Base-by-base conservation (phyloP, 371 early-diverging fungal species). In the Sporodiniella umbellata region DNA sequence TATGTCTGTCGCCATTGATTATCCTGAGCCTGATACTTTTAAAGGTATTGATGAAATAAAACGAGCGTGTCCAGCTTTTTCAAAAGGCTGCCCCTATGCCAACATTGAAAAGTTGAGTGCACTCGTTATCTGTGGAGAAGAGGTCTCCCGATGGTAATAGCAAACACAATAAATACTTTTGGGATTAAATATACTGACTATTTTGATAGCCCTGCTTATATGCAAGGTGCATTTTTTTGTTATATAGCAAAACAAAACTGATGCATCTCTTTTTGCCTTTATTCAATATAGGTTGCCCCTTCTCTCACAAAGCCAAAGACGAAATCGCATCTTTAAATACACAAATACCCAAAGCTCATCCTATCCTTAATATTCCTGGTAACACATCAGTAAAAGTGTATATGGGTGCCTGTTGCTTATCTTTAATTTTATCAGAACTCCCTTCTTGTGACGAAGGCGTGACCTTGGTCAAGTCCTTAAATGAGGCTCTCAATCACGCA, bases 51-150 rank as follows among this genome's bases (percentile, higher is more conserved):
- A 68, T 7, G 67, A 68, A 25, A 49, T 75, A 12, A 71, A 71
- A 39, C 64, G 66, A 12, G 56, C 68, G 42, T 76, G 77, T 15
- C 77, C 77, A 55, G 77, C 77, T 24, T 76, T 76, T 52, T 58
- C 65, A 45, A 43, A 66, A 5, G 77, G 77, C 8, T 76, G 77
- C 39, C 77, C 77, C 39, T 76, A 72, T 42, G 73, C 77, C 23
- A 62, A 58, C 11, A 35, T 70, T 3, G 64, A 75, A 37, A 64
- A 66, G 52, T 60, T 54, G 8, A 54, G 66, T 37, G 45, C 59
- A 38, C n/a, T 61, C 33, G 60, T 64, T 42, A 62, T 58, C n/a
- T 60, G 53, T 19, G 56, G 61, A 38, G 67, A 60, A 24, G 75
- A 75, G 30, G 51, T 71, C 14, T 68, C 67, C 18, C 66, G 69